phyloP scores from a whole-genome alignment of 2,329 filamentous ascomycete genomes.

The Penicillium hesseltinei region DNA sequence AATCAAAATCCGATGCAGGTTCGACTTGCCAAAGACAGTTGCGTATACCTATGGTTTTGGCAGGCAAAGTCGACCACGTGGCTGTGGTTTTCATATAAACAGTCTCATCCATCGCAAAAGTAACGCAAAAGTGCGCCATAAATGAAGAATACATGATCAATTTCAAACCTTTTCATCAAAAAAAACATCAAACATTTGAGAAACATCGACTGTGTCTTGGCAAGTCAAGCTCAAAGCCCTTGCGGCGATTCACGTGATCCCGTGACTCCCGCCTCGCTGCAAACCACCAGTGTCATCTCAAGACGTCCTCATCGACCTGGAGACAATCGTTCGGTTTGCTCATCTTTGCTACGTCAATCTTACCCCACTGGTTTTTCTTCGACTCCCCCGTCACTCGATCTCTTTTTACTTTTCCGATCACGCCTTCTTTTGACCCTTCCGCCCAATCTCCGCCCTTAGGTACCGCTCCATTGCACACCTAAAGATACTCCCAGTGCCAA shows the following conservation, averaged over 20 bases:
- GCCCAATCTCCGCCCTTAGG: slow-evolving; percentile 24
- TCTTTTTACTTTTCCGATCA: neutral
- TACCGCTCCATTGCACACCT: slow-evolving; percentile 20
- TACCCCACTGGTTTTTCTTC: slow-evolving; percentile 8
- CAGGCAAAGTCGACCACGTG: neutral
- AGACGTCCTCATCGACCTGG: slow-evolving; percentile 17
- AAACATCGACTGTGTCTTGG: neutral
- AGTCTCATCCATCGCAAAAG: neutral
- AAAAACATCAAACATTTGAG: neutral
- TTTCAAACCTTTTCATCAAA: neutral
- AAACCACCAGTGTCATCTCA: slow-evolving; percentile 38
- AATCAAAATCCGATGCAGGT: neutral
- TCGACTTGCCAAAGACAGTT: slow-evolving; percentile 1
- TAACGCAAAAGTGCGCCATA: neutral
- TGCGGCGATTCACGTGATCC: slow-evolving; percentile 12
- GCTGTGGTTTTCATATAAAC: neutral
- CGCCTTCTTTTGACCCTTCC: slow-evolving; percentile 30
- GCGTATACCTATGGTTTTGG: neutral
- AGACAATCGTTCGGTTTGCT: slow-evolving; percentile 20
- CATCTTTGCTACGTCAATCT: slow-evolving; percentile 20
- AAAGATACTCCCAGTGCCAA: slow-evolving; percentile 7
- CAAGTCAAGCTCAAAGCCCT: slow-evolving; percentile 8
- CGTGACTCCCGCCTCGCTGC: slow-evolving; percentile 41
- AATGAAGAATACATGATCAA: neutral
- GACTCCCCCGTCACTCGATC: slow-evolving; percentile 4